Conservation (phyloP, 139 green algal genomes). For the Haematococcus lacustris region DNA sequence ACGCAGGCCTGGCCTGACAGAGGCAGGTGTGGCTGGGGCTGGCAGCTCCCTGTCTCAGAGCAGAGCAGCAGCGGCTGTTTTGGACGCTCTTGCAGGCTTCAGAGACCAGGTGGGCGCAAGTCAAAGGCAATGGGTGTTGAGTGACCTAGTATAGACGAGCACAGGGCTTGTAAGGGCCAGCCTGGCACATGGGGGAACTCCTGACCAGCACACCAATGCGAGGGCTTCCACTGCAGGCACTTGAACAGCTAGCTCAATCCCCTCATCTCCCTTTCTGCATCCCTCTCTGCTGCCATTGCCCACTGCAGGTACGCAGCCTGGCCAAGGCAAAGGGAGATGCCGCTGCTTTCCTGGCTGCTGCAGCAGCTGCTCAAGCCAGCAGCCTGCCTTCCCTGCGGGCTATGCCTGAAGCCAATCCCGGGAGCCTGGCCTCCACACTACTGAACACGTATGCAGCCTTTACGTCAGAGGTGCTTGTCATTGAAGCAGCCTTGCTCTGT, state of each 20-base stretch:
- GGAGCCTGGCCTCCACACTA: too few species aligned
- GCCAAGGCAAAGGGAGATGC: constrained; percentile 13
- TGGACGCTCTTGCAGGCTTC: constrained; percentile 79
- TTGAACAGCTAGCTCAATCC: neutral
- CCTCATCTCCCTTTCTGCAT: neutral
- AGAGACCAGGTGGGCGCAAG: constrained; percentile 69
- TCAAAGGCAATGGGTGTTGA: neutral
- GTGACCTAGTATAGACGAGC: neutral
- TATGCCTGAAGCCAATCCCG: too few species aligned
- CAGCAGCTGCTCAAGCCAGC: too few species aligned
- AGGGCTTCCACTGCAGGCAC: neutral
- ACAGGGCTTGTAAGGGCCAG: constrained; percentile 19
- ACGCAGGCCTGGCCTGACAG: too few species aligned
- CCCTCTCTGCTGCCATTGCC: neutral
- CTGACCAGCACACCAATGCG: neutral
- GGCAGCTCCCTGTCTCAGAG: too few species aligned
- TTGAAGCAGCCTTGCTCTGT: too few species aligned
- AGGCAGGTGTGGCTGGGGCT: too few species aligned
- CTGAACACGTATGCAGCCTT: too few species aligned
- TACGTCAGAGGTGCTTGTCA: too few species aligned
- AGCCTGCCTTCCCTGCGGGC: too few species aligned
- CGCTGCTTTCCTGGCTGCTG: constrained; percentile 51
- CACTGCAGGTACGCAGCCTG: constrained; percentile 24
- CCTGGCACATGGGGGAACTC: too few species aligned
- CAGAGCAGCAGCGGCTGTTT: neutral